Evolutionary conservation across 2,329 filamentous ascomycete genomes (phyloP), one percentile per base, ranked within the genome.

Genomic region (Cordyceps militaris): DNA sequence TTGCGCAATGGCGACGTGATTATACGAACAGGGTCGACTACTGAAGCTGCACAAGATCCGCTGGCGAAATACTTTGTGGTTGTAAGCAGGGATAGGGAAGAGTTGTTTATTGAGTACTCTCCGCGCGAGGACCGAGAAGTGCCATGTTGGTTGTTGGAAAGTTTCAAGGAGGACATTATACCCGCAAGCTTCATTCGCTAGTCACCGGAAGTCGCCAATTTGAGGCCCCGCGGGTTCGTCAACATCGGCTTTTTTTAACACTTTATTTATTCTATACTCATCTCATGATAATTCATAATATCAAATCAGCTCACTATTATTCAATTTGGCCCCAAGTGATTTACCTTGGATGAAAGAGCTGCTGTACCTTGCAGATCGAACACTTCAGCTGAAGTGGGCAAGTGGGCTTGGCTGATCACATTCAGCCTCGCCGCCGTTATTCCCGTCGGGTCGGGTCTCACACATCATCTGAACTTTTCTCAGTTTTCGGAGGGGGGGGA

Each of bases 81-180:
- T 2, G 52, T 59, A 1, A 23, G 56, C 13, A 55, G 57, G 21
- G 26, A 56, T 8, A 52, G 52, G 2, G 3, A 28, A 8, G 28
- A 56, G 8, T 19, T 47, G 3, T 13, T 23, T 3, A 51, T 59
- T 14, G 46, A 59, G 24, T 59, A 48, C 11, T 19, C 26, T 6
- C 51, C 57, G 10, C 57, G 57, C 13, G 40, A 47, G 7, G 51
- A 55, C 14, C 28, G 19, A 42, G 28, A 55, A 30, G 52, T 59
- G 8, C 32, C 57, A 9, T 55, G 51, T 48, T 59, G 57, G 57
- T 10, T 32, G 38, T 38, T 59, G 44, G 57, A 59, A 30, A 59
- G 57, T 28, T 59, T 56, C 30, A 58, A 58, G 21, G 57, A 58
- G 34, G 57, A 58, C n/a, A 36, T 43, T 47, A 44, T 58, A 49